A percentile compares a stretch with the other conserved stretches of the same genome.
Evolutionary conservation across 345 rosid species (phyloP).

Genomic region (Linum usitatissimum): DNA sequence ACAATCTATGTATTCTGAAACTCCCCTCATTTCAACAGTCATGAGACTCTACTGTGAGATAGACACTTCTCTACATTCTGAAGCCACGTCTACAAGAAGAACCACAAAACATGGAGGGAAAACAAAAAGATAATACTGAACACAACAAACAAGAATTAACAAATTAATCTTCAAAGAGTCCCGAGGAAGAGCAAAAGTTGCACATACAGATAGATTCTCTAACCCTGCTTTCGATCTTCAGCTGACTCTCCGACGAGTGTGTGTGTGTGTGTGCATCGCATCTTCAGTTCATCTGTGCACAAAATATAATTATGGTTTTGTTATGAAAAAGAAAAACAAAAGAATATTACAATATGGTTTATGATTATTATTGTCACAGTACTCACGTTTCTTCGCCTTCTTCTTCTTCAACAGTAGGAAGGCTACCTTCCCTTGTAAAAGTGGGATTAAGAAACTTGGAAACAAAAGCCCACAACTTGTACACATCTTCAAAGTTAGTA

Average conservation of each 20-base stretch:
- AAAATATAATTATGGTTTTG: slow-evolving; percentile 7
- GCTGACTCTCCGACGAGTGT: slow-evolving; percentile 19
- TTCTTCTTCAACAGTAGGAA: slow-evolving; percentile 29
- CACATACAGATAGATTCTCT: slow-evolving; percentile 11
- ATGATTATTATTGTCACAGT: slow-evolving; percentile 5
- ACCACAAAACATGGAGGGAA: slow-evolving; percentile 12
- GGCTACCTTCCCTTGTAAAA: slow-evolving; percentile 24
- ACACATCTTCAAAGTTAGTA: slow-evolving; percentile 61
- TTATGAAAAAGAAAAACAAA: slow-evolving; percentile 5
- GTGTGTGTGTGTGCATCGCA: background rate
- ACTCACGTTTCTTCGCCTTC: slow-evolving; percentile 30
- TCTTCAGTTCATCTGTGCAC: slow-evolving; percentile 10
- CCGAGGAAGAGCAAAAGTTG: slow-evolving; percentile 11
- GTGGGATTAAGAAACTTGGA: slow-evolving; percentile 48
- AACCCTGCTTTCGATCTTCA: slow-evolving; percentile 19
- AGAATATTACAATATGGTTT: slow-evolving; percentile 4
- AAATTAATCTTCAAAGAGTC: slow-evolving; percentile 16
- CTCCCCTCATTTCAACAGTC: too few relatives aligned
- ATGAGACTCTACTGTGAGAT: too few relatives aligned
- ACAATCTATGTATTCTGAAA: too few relatives aligned
- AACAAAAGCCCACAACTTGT: slow-evolving; percentile 54
- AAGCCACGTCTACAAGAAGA: slow-evolving; percentile 30
- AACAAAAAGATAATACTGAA: slow-evolving; percentile 12
- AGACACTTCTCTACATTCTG: slow-evolving; percentile 12
- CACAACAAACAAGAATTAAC: slow-evolving; percentile 28